Conservation (phyloP, 495 filamentous ascomycete species). For the Immersiella caudata region DNA sequence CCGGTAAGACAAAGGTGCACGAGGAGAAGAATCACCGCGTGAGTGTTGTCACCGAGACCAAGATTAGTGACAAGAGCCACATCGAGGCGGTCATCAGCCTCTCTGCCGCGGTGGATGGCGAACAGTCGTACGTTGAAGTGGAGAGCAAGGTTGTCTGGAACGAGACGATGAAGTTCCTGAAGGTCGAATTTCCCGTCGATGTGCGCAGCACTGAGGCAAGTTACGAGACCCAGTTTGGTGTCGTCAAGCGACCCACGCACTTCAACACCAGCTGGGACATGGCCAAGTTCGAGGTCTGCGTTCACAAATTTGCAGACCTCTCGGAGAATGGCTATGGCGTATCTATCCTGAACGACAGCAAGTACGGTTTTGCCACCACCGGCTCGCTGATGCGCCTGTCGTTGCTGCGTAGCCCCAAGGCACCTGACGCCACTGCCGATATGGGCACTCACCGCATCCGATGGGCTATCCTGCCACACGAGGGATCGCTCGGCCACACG, state of each 20-base stretch:
- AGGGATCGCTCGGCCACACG: slow-evolving; percentile 65
- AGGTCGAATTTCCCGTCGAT: slow-evolving; percentile 97
- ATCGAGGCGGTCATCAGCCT: slow-evolving; percentile 86
- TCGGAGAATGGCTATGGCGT: slow-evolving; percentile 92
- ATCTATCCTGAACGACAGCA: slow-evolving; percentile 91
- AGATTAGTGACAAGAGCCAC: slow-evolving; percentile 85
- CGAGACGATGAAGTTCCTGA: slow-evolving; percentile 96
- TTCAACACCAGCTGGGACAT: slow-evolving; percentile 98
- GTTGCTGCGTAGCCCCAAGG: slow-evolving; percentile 89
- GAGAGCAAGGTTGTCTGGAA: slow-evolving; percentile 86
- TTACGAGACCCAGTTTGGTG: slow-evolving; percentile 95
- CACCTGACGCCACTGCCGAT: slow-evolving; percentile 92
- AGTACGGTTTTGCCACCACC: slow-evolving; percentile 92
- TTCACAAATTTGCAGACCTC: slow-evolving; percentile 96
- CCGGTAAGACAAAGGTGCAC: slow-evolving; percentile 66
- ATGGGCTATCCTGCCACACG: slow-evolving; percentile 89
- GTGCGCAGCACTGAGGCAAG: slow-evolving; percentile 87
- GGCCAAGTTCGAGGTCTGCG: slow-evolving; percentile 99
- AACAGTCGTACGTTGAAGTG: slow-evolving; percentile 75
- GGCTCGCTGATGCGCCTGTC: slow-evolving; percentile 93
- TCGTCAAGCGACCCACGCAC: slow-evolving; percentile 86
- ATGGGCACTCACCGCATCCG: slow-evolving; percentile 90
- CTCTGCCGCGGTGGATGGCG: slow-evolving; percentile 61
- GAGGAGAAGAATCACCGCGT: slow-evolving; percentile 75
- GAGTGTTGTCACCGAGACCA: slow-evolving; percentile 76